A percentile compares a stretch with the other conserved stretches of the same genome.
phyloP scores from a whole-genome alignment of 306 rosid genomes.

The Prunus padus region DNA sequence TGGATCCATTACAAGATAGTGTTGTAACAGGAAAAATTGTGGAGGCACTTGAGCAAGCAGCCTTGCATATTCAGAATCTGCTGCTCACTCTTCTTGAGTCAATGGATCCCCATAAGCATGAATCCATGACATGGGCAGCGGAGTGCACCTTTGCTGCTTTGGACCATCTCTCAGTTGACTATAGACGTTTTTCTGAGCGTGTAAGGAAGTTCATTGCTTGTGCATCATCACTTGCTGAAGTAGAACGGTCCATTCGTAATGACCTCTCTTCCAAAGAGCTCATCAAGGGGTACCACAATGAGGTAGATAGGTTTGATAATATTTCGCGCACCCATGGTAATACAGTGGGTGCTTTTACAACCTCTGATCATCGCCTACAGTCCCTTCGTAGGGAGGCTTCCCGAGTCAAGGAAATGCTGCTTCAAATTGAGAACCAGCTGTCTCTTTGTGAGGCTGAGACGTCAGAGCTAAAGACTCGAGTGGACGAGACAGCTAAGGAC shows the following conservation, averaged over 20 bases:
- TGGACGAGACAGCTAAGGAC: conserved; percentile 1
- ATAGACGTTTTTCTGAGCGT: conserved; percentile 9
- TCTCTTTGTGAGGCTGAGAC: conserved; percentile 17
- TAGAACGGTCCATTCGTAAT: background rate
- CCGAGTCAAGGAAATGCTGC: conserved; percentile 2
- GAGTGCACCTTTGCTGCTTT: background rate
- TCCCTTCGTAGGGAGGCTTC: conserved; percentile 13
- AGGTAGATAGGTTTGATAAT: conserved; percentile 5
- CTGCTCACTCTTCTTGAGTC: conserved; percentile 24
- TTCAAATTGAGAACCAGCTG: conserved; percentile 16
- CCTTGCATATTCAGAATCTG: conserved; percentile 7
- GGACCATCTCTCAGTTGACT: conserved; percentile 18
- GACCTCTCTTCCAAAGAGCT: conserved; percentile 15
- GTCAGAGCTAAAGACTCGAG: conserved; percentile 16
- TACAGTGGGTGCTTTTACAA: background rate
- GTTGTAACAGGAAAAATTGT: background rate
- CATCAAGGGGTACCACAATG: background rate
- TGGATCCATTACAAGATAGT: background rate
- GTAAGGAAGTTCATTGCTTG: conserved; percentile 26
- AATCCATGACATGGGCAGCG: conserved; percentile 11
- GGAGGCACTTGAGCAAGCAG: conserved; percentile 6
- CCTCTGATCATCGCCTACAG: conserved; percentile 10
- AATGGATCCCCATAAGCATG: conserved; percentile 8
- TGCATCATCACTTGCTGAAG: conserved; percentile 20
- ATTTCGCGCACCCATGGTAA: background rate